Base-by-base conservation (phyloP, 768 basidiomycete genomes). In the Lactarius evosmus region DNA sequence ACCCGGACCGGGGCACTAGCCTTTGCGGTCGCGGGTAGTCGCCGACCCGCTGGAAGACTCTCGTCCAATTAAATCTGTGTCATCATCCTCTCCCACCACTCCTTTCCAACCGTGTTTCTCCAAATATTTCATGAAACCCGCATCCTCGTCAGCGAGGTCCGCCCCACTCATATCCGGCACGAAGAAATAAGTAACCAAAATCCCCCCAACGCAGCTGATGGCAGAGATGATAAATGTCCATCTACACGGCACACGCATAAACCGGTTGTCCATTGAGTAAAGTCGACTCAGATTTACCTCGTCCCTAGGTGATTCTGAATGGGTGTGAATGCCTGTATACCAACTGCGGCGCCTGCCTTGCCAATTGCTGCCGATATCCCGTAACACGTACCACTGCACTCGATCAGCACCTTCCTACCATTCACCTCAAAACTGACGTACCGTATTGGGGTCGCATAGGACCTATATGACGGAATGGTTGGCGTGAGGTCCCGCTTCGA, bases 201-300 rank as follows among this genome's bases (percentile, higher is more conserved):
- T 82, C n/a, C 87, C 88, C 9, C 76, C 73, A 36, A 84, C 75
- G 32, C 87, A 86, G 65, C 83, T 86, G 60, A 86, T 83, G 19
- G 87, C 87, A 62, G 81, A 82, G 69, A 86, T 80, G 68, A 87
- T 86, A 66, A 86, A 87, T 5, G 84, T 86, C 85, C 84, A 86
- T 65, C 83, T 85, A 68, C 41, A 59, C 8, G 2, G 51, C 25
- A 4, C 32, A 19, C 3, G 3, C n/a, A 14, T 27, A 19, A 29
- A 6, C 41, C 17, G 56, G 56, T 66, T 50, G 3, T 53, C 25
- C 11, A 7, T 58, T 29, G 30, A 5, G 56, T 25, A 25, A 40
- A 55, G 17, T 52, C 55, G 57, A 50, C 25, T 41, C 12, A 2
- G 56, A 72, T 76, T 51, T 68, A 83, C 83, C 78, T 81, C 70